Percentiles rank a stretch among this genome's conserved stretches.
Evolutionary conservation across 1,139 yeast species (phyloP).

Genomic region (Magnusiomyces clavatus): DNA sequence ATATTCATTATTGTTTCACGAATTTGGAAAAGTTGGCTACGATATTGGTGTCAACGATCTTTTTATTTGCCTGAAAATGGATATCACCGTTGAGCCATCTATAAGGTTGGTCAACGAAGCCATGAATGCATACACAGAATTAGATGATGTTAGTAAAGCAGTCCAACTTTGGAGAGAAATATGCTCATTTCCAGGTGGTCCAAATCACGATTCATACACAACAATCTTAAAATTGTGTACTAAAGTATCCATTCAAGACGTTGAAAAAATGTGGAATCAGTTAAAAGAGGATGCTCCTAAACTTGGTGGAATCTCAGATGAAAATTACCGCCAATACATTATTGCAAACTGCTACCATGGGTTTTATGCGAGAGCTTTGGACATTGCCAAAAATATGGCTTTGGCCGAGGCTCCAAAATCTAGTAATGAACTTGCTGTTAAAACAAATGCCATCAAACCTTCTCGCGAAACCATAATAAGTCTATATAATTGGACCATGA

Average conservation of each 20-base stretch:
- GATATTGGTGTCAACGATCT: slow-evolving; percentile 63
- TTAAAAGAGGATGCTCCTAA: slow-evolving; percentile 40
- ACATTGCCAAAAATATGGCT: slow-evolving; percentile 43
- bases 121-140: slow-evolving; percentile 57
- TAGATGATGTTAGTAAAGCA: slow-evolving; percentile 54
- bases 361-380: slow-evolving; percentile 49
- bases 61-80: slow-evolving; percentile 62
- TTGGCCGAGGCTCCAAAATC: slow-evolving; percentile 20
- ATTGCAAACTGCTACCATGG: slow-evolving; percentile 73
- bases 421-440: too few relatives aligned
- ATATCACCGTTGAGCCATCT: slow-evolving; percentile 51
- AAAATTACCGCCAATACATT: slow-evolving; percentile 55
- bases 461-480: too few relatives aligned
- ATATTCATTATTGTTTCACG: slow-evolving; percentile 52
- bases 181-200: slow-evolving; percentile 43
- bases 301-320: slow-evolving; percentile 44
- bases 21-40: slow-evolving; percentile 52
- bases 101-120: slow-evolving; percentile 53
- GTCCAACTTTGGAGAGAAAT: slow-evolving; percentile 56
- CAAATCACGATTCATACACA: slow-evolving; percentile 62
- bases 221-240: slow-evolving; percentile 66
- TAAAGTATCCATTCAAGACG: slow-evolving; percentile 50
- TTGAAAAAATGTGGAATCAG: slow-evolving; percentile 56
- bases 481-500: slow-evolving; percentile 55
- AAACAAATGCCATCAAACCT: too few relatives aligned